Percentiles rank a stretch among this genome's conserved stretches.
phyloP scores from a whole-genome alignment of 495 filamentous ascomycete species.

The Hamigera avellanea region DNA sequence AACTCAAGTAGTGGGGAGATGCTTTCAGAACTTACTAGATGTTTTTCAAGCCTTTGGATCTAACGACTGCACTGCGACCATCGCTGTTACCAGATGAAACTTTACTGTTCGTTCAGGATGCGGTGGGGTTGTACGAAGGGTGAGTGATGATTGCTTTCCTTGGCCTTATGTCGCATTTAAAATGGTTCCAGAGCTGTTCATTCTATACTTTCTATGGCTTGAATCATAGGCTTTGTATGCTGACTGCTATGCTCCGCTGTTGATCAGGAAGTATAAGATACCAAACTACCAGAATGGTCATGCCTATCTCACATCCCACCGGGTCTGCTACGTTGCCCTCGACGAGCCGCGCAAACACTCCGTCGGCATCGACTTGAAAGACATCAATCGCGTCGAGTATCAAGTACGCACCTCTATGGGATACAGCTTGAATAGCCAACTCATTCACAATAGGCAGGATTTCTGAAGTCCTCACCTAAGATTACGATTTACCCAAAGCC shows the following conservation, averaged over 20 bases:
- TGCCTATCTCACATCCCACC: slow-evolving; percentile 89
- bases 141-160: slow-evolving; percentile 30
- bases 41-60: slow-evolving; percentile 88
- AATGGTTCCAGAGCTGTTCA: neutral
- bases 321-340: slow-evolving; percentile 89
- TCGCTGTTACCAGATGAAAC: slow-evolving; percentile 81
- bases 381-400: slow-evolving; percentile 82
- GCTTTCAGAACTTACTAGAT: slow-evolving; percentile 49
- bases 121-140: slow-evolving; percentile 96
- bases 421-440: slow-evolving; percentile 1
- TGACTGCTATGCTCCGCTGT: neutral
- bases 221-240: neutral
- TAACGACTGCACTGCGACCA: slow-evolving; percentile 91
- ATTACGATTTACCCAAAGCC: slow-evolving; percentile 75
- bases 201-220: neutral
- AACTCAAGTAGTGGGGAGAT: slow-evolving; percentile 20
- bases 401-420: slow-evolving; percentile 45
- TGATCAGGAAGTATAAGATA: slow-evolving; percentile 80
- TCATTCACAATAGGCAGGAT: slow-evolving; percentile 57
- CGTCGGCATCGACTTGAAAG: slow-evolving; percentile 76
- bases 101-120: slow-evolving; percentile 90
- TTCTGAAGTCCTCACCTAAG: slow-evolving; percentile 91
- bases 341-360: slow-evolving; percentile 77
- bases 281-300: slow-evolving; percentile 92
- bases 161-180: neutral